Evolutionary conservation across 129 eudicot genomes (phyloP).

Genomic region (Artemisia tridentata): DNA sequence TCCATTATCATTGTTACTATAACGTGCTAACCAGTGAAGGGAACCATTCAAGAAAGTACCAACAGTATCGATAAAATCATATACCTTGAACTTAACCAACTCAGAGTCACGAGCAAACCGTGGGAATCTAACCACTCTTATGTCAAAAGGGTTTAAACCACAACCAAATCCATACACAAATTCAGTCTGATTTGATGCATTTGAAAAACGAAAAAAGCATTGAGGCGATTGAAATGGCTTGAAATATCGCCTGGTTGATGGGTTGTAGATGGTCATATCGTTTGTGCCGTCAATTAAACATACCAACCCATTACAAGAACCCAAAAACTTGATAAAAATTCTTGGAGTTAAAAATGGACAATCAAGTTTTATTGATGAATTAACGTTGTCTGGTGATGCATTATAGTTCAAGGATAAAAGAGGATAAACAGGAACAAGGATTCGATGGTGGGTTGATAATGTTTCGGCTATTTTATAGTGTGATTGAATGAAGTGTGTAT

Average conservation of each 20-base stretch:
- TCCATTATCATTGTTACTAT: conserved; percentile 6
- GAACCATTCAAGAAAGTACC: conserved; percentile 36
- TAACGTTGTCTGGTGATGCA: conserved; percentile 4
- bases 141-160: conserved; percentile 23
- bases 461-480: conserved; percentile 26
- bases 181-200: conserved; percentile 22
- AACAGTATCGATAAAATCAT: conserved; percentile 33
- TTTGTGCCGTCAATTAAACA: conserved; percentile 29
- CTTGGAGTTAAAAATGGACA: conserved; percentile 20
- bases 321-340: conserved; percentile 30
- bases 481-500: conserved; percentile 23
- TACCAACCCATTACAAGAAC: conserved; percentile 43
- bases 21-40: conserved; percentile 38
- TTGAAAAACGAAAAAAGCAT: conserved; percentile 5
- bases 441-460: conserved; percentile 23
- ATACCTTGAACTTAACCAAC: conserved; percentile 2
- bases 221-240: conserved; percentile 25
- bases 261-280: conserved; percentile 34
- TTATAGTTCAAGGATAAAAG: conserved; percentile 33
- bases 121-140: conserved; percentile 28
- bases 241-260: conserved; percentile 40
- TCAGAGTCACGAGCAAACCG: conserved; percentile 39
- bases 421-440: conserved; percentile 35
- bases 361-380: conserved; percentile 21
- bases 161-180: conserved; percentile 42